Evolutionary conservation across 768 basidiomycete species (phyloP).

Genomic region (Cystofilobasidium macerans): DNA sequence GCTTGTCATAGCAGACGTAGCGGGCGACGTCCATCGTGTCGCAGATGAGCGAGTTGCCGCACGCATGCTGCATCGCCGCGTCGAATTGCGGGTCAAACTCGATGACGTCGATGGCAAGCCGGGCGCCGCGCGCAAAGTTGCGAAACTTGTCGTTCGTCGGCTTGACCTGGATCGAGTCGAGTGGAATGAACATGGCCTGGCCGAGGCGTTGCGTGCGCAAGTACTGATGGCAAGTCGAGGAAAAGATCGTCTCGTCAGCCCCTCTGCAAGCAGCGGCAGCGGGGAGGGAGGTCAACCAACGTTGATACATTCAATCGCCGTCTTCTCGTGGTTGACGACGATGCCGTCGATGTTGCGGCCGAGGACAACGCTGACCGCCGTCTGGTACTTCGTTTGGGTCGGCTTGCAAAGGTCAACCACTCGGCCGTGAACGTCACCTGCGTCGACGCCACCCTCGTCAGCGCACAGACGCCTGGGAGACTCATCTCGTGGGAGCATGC

Average conservation of each 20-base stretch:
- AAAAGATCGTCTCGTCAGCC: not conserved
- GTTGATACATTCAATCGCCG: constrained; percentile 95
- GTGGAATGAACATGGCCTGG: constrained; percentile 92
- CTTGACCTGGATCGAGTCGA: constrained; percentile 94
- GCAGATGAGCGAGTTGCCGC: constrained; percentile 87
- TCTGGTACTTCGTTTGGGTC: constrained; percentile 79
- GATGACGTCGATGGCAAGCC: constrained; percentile 76
- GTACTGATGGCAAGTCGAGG: constrained; percentile 47
- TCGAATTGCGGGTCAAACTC: constrained; percentile 73
- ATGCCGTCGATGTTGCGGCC: constrained; percentile 91
- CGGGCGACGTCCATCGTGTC: constrained; percentile 89
- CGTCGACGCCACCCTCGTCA: not conserved
- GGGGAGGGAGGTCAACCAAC: constrained; percentile 41
- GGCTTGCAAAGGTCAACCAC: constrained; percentile 92
- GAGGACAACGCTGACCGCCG: constrained; percentile 78
- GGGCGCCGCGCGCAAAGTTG: constrained; percentile 74
- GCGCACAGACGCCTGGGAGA: not conserved
- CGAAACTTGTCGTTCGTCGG: constrained; percentile 89
- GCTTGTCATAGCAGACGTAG: constrained; percentile 83
- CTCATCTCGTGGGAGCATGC: not conserved
- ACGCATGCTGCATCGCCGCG: constrained; percentile 90
- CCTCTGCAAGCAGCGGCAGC: not conserved
- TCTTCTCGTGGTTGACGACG: constrained; percentile 93
- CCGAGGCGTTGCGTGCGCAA: constrained; percentile 89
- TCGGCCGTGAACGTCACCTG: constrained; percentile 74